Percentiles rank a stretch among this genome's conserved stretches.
Evolutionary conservation across 768 basidiomycete species (phyloP).

Genomic region (Exidia glandulosa): DNA sequence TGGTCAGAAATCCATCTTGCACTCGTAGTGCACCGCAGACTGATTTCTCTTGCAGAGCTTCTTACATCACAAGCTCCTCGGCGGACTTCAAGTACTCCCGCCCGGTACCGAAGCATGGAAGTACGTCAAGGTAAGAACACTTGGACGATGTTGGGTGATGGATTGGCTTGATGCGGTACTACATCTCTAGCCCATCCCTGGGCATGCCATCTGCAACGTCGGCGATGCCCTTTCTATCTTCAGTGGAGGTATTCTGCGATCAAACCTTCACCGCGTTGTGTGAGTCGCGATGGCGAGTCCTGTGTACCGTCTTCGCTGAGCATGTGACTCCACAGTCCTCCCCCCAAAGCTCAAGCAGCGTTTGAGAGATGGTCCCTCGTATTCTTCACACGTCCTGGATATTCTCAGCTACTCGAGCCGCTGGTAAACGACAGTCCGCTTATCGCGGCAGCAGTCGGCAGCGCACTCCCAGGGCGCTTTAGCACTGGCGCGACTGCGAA

Average conservation of each 20-base stretch:
- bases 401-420: conserved; percentile 39
- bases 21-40: not conserved
- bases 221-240: conserved; percentile 53
- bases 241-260: conserved; percentile 52
- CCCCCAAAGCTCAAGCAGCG: conserved; percentile 44
- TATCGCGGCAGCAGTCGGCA: conserved; percentile 31
- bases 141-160: not conserved
- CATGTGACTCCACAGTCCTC: conserved; percentile 28
- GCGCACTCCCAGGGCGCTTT: conserved; percentile 10
- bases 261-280: conserved; percentile 55
- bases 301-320: no score
- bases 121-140: conserved; percentile 41
- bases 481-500: conserved; percentile 25
- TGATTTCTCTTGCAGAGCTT: conserved; percentile 33
- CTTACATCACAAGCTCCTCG: conserved; percentile 51
- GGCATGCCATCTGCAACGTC: conserved; percentile 49
- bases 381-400: conserved; percentile 54
- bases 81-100: conserved; percentile 57
- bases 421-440: conserved; percentile 39
- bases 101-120: conserved; percentile 54
- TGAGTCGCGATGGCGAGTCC: conserved; percentile 21
- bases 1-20: conserved; percentile 27
- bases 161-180: not conserved
- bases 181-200: conserved; percentile 37
- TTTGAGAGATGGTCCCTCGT: conserved; percentile 56